Evolutionary conservation across 352 stramenopile genomes (phyloP).

Genomic region (Globisporangium polare): DNA sequence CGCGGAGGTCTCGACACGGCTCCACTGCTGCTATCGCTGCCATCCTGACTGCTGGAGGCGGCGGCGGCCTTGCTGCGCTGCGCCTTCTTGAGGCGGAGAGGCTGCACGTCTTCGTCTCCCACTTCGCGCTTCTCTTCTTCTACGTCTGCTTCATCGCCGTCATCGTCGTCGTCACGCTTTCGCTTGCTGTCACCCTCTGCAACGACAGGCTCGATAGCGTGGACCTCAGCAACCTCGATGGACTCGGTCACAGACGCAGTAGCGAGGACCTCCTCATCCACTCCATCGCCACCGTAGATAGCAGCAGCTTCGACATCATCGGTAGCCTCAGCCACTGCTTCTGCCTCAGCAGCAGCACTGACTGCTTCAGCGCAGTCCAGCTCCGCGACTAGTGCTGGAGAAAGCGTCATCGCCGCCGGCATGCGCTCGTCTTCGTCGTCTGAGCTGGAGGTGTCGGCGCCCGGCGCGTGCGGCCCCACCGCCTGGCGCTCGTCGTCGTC

Average conservation of each 20-base stretch:
- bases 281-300: background rate
- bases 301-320: background rate
- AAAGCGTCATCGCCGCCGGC: background rate
- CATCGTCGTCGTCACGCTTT: constrained; percentile 5
- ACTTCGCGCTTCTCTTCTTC: background rate
- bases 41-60: background rate
- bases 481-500: constrained; percentile 7
- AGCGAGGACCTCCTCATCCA: background rate
- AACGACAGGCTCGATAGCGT: background rate
- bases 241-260: background rate
- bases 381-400: background rate
- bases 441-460: constrained; percentile 3
- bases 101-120: background rate
- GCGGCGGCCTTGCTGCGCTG: background rate
- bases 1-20: background rate
- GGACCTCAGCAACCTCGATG: background rate
- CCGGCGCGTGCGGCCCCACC: background rate
- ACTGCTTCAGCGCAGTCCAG: background rate
- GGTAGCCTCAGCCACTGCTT: too few relatives aligned
- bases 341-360: background rate
- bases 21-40: background rate
- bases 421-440: constrained; percentile 3
- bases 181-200: constrained; percentile 7
- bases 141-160: background rate
- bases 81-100: constrained; percentile 11